These are phyloP conservation scores for Penicillium antarcticum DNA, from an alignment of 495 filamentous ascomycete species.

Conservation along the genomic window DNA sequence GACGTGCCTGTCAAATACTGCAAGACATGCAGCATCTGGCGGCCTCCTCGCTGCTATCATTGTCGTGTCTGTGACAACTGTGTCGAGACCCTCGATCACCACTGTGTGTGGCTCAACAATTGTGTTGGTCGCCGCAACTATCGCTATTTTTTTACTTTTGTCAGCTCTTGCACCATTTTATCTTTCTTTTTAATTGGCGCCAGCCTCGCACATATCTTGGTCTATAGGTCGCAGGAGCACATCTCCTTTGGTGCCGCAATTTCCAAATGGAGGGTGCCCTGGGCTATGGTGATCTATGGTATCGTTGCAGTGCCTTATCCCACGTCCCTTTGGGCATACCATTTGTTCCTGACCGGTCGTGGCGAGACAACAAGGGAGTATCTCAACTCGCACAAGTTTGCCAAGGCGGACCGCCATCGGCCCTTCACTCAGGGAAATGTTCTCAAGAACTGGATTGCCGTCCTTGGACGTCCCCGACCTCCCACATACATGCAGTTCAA, in stretches of 20 bases:
- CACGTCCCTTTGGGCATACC: slow-evolving; percentile 78
- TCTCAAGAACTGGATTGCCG: slow-evolving; percentile 75
- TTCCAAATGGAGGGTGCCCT: slow-evolving; percentile 69
- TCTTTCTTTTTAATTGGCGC: slow-evolving; percentile 71
- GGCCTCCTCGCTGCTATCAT: slow-evolving; percentile 90
- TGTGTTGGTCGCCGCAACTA: slow-evolving; percentile 97
- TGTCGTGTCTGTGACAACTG: slow-evolving; percentile 97
- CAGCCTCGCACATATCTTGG: slow-evolving; percentile 73
- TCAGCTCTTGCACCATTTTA: slow-evolving; percentile 71
- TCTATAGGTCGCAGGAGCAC: slow-evolving; percentile 58
- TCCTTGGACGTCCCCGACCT: slow-evolving; percentile 77
- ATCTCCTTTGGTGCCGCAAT: slow-evolving; percentile 67
- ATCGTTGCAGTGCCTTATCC: slow-evolving; percentile 75
- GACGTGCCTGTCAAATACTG: slow-evolving; percentile 98
- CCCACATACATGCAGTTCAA: slow-evolving; percentile 93
- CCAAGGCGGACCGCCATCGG: slow-evolving; percentile 84
- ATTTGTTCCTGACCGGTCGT: slow-evolving; percentile 81
- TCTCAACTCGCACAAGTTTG: slow-evolving; percentile 91
- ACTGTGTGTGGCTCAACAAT: slow-evolving; percentile 99
- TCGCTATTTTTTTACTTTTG: slow-evolving; percentile 93
- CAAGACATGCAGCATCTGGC: slow-evolving; percentile 95
- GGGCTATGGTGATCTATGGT: slow-evolving; percentile 85
- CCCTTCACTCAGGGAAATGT: slow-evolving; percentile 81
- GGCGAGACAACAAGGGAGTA: slow-evolving; percentile 97
- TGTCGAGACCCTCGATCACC: slow-evolving; percentile 95